phyloP scores from a whole-genome alignment of 2,329 filamentous ascomycete genomes.

The Amesomyces nigricolor region DNA sequence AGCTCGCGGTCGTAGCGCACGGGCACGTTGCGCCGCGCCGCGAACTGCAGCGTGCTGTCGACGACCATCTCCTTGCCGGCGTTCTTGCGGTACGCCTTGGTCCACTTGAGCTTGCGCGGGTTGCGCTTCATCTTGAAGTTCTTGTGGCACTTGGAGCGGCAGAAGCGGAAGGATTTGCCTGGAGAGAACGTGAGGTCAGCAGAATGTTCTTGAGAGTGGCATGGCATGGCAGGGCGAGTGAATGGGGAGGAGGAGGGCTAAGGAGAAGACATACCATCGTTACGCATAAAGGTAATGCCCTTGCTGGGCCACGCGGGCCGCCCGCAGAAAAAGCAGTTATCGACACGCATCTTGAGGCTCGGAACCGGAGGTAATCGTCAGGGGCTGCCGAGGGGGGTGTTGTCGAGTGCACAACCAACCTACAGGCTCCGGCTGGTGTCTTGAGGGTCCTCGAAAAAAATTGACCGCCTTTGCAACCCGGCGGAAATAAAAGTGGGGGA shows the following conservation, averaged over 20 bases:
- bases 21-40: conserved; percentile 86
- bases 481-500: conserved; percentile 18
- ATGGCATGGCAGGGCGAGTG: no score
- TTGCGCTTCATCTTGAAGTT: conserved; percentile 99
- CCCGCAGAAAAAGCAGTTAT: conserved; percentile 28
- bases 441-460: conserved; percentile 19
- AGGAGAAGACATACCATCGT: conserved; percentile 36
- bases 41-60: conserved; percentile 89
- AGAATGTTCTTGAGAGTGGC: no score
- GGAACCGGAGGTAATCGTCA: conserved; percentile 3
- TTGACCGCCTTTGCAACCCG: conserved; percentile 22
- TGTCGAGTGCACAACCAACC: conserved; percentile 16
- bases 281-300: conserved; percentile 49
- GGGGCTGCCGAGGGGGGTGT: conserved; percentile 15
- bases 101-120: conserved; percentile 95
- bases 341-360: conserved; percentile 25
- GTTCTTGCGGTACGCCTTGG: conserved; percentile 81
- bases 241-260: neutral
- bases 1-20: conserved; percentile 94
- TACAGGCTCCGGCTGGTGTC: conserved; percentile 13
- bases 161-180: conserved; percentile 52
- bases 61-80: conserved; percentile 86
- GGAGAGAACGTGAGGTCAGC: neutral
- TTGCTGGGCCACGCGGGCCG: conserved; percentile 50
- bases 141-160: conserved; percentile 54